These are phyloP conservation scores for Linaria vulgaris DNA, from an alignment of 257 asterid species.

Conservation along the genomic window DNA sequence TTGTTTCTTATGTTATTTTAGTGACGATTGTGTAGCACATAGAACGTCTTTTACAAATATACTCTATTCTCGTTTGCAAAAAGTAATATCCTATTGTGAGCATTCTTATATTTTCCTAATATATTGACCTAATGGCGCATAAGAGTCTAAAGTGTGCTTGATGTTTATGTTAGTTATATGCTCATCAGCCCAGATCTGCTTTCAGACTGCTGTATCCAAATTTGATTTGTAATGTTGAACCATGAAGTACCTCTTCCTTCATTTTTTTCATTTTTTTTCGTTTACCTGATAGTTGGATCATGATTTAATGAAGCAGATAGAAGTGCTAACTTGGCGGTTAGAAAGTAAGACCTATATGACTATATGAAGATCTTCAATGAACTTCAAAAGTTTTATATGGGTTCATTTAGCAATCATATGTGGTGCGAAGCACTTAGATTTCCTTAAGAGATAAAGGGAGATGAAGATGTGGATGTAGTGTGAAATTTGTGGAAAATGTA, in stretches of 20 bases:
- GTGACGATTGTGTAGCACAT: conserved; percentile 14
- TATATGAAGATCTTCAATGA: conserved; percentile 10
- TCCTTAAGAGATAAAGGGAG: conserved; percentile 13
- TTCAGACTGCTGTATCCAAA: neutral
- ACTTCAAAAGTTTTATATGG: conserved; percentile 7
- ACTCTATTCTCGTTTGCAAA: conserved; percentile 18
- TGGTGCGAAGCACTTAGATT: neutral
- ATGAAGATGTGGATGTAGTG: conserved; percentile 8
- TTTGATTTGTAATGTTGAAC: conserved; percentile 15
- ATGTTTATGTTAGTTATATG: neutral
- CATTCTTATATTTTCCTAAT: neutral
- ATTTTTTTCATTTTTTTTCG: neutral
- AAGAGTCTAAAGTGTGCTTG: neutral
- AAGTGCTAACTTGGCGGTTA: conserved; percentile 7
- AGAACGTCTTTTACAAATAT: conserved; percentile 17
- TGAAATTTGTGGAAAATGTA: neutral
- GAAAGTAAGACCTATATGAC: conserved; percentile 6
- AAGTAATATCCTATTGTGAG: conserved; percentile 17
- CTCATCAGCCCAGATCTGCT: neutral
- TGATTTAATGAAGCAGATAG: neutral
- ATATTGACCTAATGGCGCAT: conserved; percentile 16
- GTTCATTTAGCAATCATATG: neutral
- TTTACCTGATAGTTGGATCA: neutral
- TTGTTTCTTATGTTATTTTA: conserved; percentile 13
- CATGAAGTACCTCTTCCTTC: conserved; percentile 3